Percentiles rank a stretch among this genome's conserved stretches.
These are phyloP conservation scores for Fraxinus velutina DNA, from an alignment of 305 asterid genomes.

Conservation along the genomic window DNA sequence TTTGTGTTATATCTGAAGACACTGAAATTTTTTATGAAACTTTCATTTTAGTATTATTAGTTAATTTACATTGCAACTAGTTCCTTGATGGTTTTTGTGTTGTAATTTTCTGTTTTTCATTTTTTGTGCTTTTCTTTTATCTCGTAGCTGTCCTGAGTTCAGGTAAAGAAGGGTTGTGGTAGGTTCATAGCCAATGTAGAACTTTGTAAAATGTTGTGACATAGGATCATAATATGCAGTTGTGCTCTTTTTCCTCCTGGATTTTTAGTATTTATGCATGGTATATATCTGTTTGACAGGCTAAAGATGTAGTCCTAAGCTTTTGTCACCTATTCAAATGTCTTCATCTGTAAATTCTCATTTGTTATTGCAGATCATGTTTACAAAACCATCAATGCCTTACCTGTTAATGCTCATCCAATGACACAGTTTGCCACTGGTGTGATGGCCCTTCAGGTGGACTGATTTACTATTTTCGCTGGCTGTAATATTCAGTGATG, in stretches of 20 bases:
- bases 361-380: slow-evolving; percentile 43
- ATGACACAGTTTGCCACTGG: slow-evolving; percentile 61
- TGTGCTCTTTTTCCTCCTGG: not conserved
- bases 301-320: not conserved
- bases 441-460: slow-evolving; percentile 61
- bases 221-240: not conserved
- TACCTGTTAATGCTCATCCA: slow-evolving; percentile 49
- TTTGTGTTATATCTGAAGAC: not conserved
- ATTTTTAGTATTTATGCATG: not conserved
- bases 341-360: slow-evolving; percentile 9
- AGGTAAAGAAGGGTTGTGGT: not conserved
- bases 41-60: not conserved
- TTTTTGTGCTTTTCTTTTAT: not conserved
- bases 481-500: not conserved
- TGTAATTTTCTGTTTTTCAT: not conserved
- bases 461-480: not conserved
- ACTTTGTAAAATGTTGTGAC: not conserved
- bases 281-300: not conserved
- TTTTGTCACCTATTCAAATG: not conserved
- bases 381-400: slow-evolving; percentile 43
- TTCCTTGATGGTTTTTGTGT: not conserved
- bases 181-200: not conserved
- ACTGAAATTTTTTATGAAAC: not conserved
- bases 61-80: not conserved
- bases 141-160: not conserved